These are phyloP conservation scores for Yamadazyma epiphylla DNA, from an alignment of 1,139 yeast genomes.

Conservation along the genomic window DNA sequence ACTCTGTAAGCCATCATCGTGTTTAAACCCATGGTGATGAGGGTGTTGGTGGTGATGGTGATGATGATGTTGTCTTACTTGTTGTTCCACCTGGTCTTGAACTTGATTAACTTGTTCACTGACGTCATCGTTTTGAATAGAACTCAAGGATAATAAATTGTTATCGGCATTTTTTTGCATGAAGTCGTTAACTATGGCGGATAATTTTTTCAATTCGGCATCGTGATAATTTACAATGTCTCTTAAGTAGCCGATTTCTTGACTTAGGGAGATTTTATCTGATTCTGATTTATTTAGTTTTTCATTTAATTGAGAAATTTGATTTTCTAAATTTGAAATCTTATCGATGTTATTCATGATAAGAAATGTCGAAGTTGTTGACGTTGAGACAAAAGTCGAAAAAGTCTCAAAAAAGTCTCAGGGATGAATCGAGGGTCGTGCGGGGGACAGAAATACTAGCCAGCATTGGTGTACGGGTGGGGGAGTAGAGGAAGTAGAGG, in stretches of 20 bases:
- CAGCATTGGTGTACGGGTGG: too few species aligned
- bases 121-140: slow-evolving; percentile 24
- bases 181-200: slow-evolving; percentile 28
- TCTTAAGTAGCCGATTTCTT: slow-evolving; percentile 34
- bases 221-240: slow-evolving; percentile 38
- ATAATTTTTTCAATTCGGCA: slow-evolving; percentile 36
- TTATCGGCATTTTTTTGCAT: slow-evolving; percentile 30
- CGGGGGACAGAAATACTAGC: too few species aligned
- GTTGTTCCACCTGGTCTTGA: slow-evolving; percentile 16
- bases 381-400: background rate
- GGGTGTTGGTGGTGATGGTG: slow-evolving; percentile 8
- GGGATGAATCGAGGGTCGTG: too few species aligned
- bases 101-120: slow-evolving; percentile 11
- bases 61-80: slow-evolving; percentile 10
- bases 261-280: slow-evolving; percentile 23
- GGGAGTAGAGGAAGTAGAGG: too few species aligned
- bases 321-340: slow-evolving; percentile 8
- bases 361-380: slow-evolving; percentile 1
- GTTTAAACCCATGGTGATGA: slow-evolving; percentile 9
- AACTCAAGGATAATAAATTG: slow-evolving; percentile 9
- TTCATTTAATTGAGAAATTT: slow-evolving; percentile 10
- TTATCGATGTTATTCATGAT: slow-evolving; percentile 1
- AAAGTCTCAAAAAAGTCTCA: too few species aligned
- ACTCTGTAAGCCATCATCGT: slow-evolving; percentile 7
- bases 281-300: slow-evolving; percentile 15